These are phyloP conservation scores for Rubia tinctorum DNA, from an alignment of 305 asterid species.

Conservation along the genomic window DNA sequence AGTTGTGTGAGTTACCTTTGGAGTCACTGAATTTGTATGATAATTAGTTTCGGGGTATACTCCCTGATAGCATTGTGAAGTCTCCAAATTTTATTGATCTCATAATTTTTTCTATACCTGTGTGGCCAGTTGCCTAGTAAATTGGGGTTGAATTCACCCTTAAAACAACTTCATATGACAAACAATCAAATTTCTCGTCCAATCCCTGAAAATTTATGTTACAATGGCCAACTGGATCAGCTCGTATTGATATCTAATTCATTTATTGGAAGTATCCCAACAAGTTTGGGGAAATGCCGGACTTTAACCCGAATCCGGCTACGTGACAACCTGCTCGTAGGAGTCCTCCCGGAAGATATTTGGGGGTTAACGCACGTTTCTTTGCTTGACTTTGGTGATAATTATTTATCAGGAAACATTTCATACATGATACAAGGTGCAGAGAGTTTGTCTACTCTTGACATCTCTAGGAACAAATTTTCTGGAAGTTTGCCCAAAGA, in stretches of 20 bases:
- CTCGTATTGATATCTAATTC: constrained; percentile 41
- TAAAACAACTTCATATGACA: constrained; percentile 49
- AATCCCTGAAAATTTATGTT: constrained; percentile 59
- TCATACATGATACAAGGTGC: constrained; percentile 54
- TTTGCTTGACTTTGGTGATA: constrained; percentile 55
- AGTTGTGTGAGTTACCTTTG: constrained; percentile 64
- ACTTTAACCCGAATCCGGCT: constrained; percentile 54
- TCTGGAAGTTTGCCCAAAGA: constrained; percentile 64
- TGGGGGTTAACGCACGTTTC: constrained; percentile 75
- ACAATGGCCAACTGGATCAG: constrained; percentile 41
- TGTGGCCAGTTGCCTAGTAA: constrained; percentile 58
- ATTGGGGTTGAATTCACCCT: constrained; percentile 66
- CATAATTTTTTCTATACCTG: constrained; percentile 42
- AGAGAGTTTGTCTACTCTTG: constrained; percentile 44
- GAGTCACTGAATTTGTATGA: constrained; percentile 58
- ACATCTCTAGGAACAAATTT: constrained; percentile 48
- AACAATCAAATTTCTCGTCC: constrained; percentile 43
- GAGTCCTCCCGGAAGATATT: constrained; percentile 55
- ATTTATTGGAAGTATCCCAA: constrained; percentile 61
- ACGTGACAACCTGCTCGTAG: constrained; percentile 39
- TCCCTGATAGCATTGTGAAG: constrained; percentile 60
- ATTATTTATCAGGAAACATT: constrained; percentile 58
- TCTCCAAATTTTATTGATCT: constrained; percentile 63
- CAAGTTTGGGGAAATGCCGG: constrained; percentile 48
- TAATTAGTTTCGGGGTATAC: constrained; percentile 54